phyloP scores from a whole-genome alignment of 768 basidiomycete genomes.

The Epithele typhae region DNA sequence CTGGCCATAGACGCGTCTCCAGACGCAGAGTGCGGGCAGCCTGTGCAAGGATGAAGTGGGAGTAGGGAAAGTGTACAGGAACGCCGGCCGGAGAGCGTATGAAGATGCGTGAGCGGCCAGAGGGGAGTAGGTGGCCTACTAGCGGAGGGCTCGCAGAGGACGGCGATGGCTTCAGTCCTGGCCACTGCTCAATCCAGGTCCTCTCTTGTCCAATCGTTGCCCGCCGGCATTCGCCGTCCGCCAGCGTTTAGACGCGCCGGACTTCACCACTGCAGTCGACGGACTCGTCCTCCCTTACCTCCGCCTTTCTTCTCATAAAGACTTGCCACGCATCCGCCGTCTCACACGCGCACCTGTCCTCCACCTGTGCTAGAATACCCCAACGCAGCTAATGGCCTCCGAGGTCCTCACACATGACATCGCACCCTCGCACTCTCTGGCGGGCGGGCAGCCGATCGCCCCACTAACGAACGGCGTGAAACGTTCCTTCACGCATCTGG shows the following conservation, averaged over 20 bases:
- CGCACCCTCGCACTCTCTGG: conserved; percentile 16
- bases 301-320: no score
- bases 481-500: conserved; percentile 11
- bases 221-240: not conserved
- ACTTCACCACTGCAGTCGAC: no score
- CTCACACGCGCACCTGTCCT: no score
- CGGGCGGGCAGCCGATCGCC: conserved; percentile 16
- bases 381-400: conserved; percentile 1
- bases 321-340: no score
- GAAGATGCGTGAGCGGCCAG: no score
- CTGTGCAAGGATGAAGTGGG: no score
- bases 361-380: not conserved
- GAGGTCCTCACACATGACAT: conserved; percentile 11
- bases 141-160: not conserved
- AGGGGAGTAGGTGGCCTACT: no score
- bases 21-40: conserved; percentile 41
- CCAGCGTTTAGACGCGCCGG: no score
- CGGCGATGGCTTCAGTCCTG: not conserved
- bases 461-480: conserved; percentile 14
- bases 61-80: no score
- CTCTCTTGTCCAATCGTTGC: not conserved
- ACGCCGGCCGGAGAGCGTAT: no score
- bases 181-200: not conserved
- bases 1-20: conserved; percentile 80
- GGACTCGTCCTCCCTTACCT: no score